Conservation (phyloP, 1,284 basidiomycete genomes). For the Volvariella surrecta region DNA sequence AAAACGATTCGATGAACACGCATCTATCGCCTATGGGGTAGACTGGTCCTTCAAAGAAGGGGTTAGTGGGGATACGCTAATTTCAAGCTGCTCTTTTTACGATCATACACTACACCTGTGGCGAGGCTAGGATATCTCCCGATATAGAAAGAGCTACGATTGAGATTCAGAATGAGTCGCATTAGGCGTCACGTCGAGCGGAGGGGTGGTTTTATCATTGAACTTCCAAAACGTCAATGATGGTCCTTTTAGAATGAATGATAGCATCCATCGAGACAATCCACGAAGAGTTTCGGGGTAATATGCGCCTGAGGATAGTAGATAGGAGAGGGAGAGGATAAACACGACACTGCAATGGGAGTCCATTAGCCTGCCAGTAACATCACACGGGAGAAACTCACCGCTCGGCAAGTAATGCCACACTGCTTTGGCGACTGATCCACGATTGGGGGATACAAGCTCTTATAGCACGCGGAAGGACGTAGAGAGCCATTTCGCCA, state of each 20-base stretch:
- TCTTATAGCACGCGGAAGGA: conserved; percentile 59
- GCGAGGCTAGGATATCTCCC: conserved; percentile 23
- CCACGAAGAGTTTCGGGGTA: conserved; percentile 57
- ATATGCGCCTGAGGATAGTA: conserved; percentile 56
- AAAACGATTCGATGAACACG: conserved; percentile 69
- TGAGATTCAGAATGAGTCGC: too few species aligned
- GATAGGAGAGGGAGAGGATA: conserved; percentile 50
- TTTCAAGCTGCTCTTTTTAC: conserved; percentile 96
- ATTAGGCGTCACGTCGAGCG: too few species aligned
- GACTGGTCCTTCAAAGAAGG: conserved; percentile 74
- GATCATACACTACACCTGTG: conserved; percentile 84
- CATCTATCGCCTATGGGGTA: conserved; percentile 87
- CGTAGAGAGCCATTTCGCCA: conserved; percentile 73
- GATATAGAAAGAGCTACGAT: too few species aligned
- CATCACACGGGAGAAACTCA: conserved; percentile 17
- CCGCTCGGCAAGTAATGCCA: conserved; percentile 43
- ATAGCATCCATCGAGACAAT: conserved; percentile 59
- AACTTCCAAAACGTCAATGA: conserved; percentile 42
- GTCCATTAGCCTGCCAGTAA: not conserved
- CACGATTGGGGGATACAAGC: conserved; percentile 48
- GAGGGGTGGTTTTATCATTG: too few species aligned
- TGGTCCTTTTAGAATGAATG: conserved; percentile 55
- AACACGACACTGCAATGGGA: conserved; percentile 34
- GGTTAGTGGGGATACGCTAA: conserved; percentile 33
- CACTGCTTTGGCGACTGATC: conserved; percentile 33